Evolutionary conservation across 2,329 filamentous ascomycete genomes (phyloP).

Genomic region (Curvularia verruculosa): DNA sequence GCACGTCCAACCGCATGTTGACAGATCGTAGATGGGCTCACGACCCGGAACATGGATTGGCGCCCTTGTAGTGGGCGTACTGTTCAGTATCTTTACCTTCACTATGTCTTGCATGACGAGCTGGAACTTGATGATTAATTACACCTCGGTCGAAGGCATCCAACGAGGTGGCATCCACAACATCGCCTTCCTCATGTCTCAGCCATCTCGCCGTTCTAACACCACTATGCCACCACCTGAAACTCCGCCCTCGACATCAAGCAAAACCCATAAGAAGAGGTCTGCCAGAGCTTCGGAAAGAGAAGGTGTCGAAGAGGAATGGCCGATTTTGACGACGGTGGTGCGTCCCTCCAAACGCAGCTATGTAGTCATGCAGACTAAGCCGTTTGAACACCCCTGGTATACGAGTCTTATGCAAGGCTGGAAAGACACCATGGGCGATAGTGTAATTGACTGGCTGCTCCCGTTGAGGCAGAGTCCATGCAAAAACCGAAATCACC

Average conservation of each 20-base stretch:
- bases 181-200: constrained; percentile 68
- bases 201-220: constrained; percentile 16
- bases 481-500: constrained; percentile 69
- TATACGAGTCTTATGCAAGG: constrained; percentile 74
- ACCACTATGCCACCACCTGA: constrained; percentile 10
- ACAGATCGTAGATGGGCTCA: constrained; percentile 23
- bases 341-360: constrained; percentile 16
- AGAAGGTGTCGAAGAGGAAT: constrained; percentile 21
- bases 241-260: constrained; percentile 20
- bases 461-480: constrained; percentile 78
- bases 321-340: constrained; percentile 14
- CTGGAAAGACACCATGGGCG: constrained; percentile 80
- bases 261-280: constrained; percentile 13
- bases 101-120: constrained; percentile 78
- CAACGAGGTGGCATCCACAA: constrained; percentile 66
- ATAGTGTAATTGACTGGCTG: constrained; percentile 74
- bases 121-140: constrained; percentile 73
- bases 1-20: not conserved
- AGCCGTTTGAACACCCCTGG: constrained; percentile 83
- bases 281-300: not conserved
- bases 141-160: constrained; percentile 84
- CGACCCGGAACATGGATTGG: constrained; percentile 62
- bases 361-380: constrained; percentile 79
- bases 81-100: constrained; percentile 81
- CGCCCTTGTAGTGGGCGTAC: constrained; percentile 66